Base-by-base conservation (phyloP, 805 yeast genomes). In the Saturnispora sanitii region DNA sequence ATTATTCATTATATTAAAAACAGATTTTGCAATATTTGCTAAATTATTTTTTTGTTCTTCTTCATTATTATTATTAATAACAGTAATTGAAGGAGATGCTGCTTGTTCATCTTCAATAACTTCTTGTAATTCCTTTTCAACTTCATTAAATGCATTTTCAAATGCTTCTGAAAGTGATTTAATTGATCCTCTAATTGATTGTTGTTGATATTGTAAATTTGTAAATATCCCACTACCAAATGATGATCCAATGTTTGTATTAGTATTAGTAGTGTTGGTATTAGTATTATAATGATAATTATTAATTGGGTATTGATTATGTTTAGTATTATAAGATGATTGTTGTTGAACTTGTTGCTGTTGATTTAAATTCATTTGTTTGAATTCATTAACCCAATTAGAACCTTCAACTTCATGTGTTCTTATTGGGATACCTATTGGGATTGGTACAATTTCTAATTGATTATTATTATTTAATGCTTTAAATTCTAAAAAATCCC, bases 11-110 rank as follows among this genome's bases (percentile, higher is more conserved):
- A 64, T 52, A 29, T 52, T 47, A 22, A 60, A 62, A 9, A 68
- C 69, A 13, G 61, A 57, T 30, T 54, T 50, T 1, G 70, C 70
- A 11, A 65, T 54, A 28, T 56, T 54, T 4, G 72, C 71, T 51
- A 68, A 63, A 42, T 55, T 57, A 4, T 55, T 50, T 37, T 61
- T 60, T 20, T 56, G 62, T 9, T 52, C 57, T 29, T 59, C 61
- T 35, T 56, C 54, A n/a, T n/a, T n/a, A n/a, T n/a, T n/a, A n/a
- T n/a, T n/a, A n/a, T n/a, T n/a, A n/a, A n/a, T n/a, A n/a, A n/a
- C n/a, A 19, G 17, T 31, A 7, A 21, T 18, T 6, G 21, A 34
- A 15, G 17, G 11, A 23, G 30, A 17, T 19, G 27, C 11, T 35
- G 31, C 19, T 30, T 35, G 41, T 16, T n/a, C 32, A 35, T 32